Base-by-base conservation (phyloP, 345 rosid species). In the Angophora floribunda region DNA sequence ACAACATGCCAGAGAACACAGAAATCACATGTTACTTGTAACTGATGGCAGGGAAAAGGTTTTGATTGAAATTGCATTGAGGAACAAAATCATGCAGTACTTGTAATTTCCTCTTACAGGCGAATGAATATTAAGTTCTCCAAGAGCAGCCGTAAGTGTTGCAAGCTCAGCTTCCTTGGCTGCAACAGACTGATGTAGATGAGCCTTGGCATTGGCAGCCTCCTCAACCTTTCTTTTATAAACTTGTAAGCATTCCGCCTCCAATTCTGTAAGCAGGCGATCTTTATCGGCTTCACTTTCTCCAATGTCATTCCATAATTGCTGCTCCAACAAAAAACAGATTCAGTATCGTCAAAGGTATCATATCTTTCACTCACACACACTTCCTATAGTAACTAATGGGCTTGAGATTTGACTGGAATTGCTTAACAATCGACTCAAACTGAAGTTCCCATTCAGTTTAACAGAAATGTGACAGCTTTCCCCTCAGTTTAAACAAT, bases 301-400 rank as follows among this genome's bases (percentile, higher is more conserved):
- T 21, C 99, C 99, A 53, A 97, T 96, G 51, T 97, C 99, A 91
- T 89, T 95, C 99, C 99, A 97, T 93, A 97, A 90, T 97, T 97
- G 95, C 99, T 97, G 99, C 89, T 79, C 92, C 86, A 21, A 59
- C 75, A 49, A 87, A 89, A 26, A 87, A 82, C 51, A 87, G 78
- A 47, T 36, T 75, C 24, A 70, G 26, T 4, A 70, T 70, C 4
- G 1, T 36, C 22, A 75, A 75, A 75, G 82, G 26, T 75, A 47
- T 8, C 19, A 21, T 30, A 65, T 30, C 10, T 17, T 41, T 45
- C 41, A 16, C 45, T 32, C 80, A 2, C 45, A 36, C 45, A 67
- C 80, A 4, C 80, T 67, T 67, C 32, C 80, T 32, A 32, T 36
- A 67, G 13, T 32, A 67, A 32, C 22, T 67, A 67, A 9, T 32